phyloP scores from a whole-genome alignment of 148 eudicot species.

The Silene conica region DNA sequence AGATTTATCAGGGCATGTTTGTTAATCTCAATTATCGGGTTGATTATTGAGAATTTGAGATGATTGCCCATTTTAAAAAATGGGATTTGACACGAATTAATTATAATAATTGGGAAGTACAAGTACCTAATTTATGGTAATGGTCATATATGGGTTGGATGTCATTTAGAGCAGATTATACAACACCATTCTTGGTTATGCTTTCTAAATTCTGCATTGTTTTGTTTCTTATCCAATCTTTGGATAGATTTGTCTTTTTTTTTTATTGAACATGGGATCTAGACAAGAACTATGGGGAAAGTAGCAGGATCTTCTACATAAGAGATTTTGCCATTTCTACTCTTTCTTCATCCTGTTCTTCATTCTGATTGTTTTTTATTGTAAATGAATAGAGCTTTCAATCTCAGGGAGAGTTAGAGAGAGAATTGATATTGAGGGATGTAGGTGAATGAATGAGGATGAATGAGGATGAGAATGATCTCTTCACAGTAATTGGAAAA shows the following conservation, averaged over 20 bases:
- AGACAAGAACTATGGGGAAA: too few species aligned
- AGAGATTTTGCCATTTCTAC: too few species aligned
- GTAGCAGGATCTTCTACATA: too few species aligned
- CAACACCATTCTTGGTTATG: conserved; percentile 37
- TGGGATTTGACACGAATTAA: conserved; percentile 20
- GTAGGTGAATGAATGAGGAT: too few species aligned
- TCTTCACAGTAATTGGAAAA: too few species aligned
- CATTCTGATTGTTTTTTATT: too few species aligned
- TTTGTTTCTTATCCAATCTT: conserved; percentile 39
- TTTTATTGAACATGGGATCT: too few species aligned
- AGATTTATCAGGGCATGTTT: conserved; percentile 22
- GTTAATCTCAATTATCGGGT: conserved; percentile 16
- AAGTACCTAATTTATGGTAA: conserved; percentile 8
- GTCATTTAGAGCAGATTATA: conserved; percentile 33
- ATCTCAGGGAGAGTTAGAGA: too few species aligned
- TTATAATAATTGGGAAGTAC: conserved; percentile 10
- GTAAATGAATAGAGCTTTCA: too few species aligned
- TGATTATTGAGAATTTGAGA: conserved; percentile 23
- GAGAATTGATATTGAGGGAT: too few species aligned
- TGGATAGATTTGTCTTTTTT: conserved; percentile 41
- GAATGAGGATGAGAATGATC: too few species aligned
- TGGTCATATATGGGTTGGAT: conserved; percentile 31
- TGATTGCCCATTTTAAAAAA: conserved; percentile 25
- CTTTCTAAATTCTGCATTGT: conserved; percentile 36
- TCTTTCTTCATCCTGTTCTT: too few species aligned